Evolutionary conservation across 768 basidiomycete species (phyloP), one percentile per base, ranked within the genome.

Genomic region (Pluteus cervinus): DNA sequence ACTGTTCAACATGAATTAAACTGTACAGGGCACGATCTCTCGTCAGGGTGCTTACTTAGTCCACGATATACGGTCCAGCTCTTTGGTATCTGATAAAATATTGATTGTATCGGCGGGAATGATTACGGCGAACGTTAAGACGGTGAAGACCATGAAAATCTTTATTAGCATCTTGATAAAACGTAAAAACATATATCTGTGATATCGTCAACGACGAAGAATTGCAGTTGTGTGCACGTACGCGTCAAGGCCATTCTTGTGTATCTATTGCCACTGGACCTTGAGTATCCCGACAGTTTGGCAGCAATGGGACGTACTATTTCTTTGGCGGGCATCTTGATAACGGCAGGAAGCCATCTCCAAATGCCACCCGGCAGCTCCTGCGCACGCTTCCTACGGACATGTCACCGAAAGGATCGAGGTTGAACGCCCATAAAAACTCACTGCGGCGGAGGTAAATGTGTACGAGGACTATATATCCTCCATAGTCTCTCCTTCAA

Each of bases 191-290:
- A 82, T 69, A 42, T 71, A 71, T 29, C 68, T 69, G 39, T 40
- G 29, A 17, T 11, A 29, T 2, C 29, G 18, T 15, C 6, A 24
- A 7, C 7, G 5, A 20, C 4, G 18, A 35, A 32, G 30, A 23
- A 23, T 17, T 30, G 5, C 32, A 17, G 17, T 8, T 66, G 25
- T 59, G 60, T 50, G 41, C 58, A 69, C 65, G 47, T 71, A 82
- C 53, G 82, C 79, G 55, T 86, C 83, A 37, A 80, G 62, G 0
- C 78, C 78, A 57, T 81, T 81, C 53, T 75, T 73, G 12, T 63
- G 52, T 43, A 75, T 76, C 73, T 75, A 36, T 12, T 14, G 31
- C 18, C 40, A 37, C 24, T 18, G 32, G 16, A 22, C 31, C 21
- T 29, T 23, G 36, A 22, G 4, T 7, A 23, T 16, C n/a, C 31